Base-by-base conservation (phyloP, 164 flowering plant genomes). In the Stephania cephalantha region DNA sequence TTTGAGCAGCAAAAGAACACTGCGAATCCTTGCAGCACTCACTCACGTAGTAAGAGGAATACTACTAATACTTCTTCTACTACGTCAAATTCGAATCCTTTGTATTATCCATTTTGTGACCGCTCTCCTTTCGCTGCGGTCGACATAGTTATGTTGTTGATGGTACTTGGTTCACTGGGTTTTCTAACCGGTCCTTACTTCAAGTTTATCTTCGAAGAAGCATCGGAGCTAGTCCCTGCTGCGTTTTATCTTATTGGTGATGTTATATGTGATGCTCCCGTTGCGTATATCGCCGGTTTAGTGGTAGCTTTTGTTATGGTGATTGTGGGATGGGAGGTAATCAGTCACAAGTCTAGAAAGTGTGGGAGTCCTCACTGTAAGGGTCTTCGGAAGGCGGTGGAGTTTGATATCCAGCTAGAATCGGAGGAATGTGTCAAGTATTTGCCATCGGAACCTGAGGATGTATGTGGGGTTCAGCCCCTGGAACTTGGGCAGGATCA, bases 401-500 rank as follows among this genome's bases (percentile, higher is more conserved):
- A 84, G 70, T 88, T 87, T 73, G 91, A 88, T 74, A 85, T 88
- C 72, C 89, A 88, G 83, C 83, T 88, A 30, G 89, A 88, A 68
- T 80, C 91, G 0, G 91, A 88, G 72, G 88, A 86, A 76, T 86
- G 89, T 45, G 85, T 87, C 25, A 88, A 81, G 80, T 79, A 76
- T 76, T 78, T 82, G 78, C 85, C 84, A 15, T 74, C 83, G 1
- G 44, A 71, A 13, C 82, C 84, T 0, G 80, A 74, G 72, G 80
- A 72, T 9, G 73, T 29, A 1, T 79, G 76, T 70, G 86, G 83
- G 20, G 72, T 72, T 18, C 76, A 76, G 52, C 83, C 86, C 4
- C 73, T 83, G 72, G 88, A 87, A 75, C 48, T 85, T 20, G 87
- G 86, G 45, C 80, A 82, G 73, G 89, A 88, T 78, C 89, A 81